Conservation (phyloP, 345 rosid species). For the Angophora floribunda region DNA sequence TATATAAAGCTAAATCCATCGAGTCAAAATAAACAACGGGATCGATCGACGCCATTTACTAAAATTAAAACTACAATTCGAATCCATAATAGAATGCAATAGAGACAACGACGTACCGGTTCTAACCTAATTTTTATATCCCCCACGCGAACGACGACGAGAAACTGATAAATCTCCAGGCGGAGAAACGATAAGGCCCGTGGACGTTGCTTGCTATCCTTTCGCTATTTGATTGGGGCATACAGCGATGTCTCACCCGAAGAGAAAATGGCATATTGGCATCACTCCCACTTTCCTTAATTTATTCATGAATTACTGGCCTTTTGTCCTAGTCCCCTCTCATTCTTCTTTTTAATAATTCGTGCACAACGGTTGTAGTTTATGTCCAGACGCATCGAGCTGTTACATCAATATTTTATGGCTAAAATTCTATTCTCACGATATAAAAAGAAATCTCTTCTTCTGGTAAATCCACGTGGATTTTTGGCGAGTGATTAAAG, state of each 20-base stretch:
- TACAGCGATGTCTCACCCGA: neutral
- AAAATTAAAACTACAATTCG: neutral
- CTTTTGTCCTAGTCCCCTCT: neutral
- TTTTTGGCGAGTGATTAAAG: neutral
- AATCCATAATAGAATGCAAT: neutral
- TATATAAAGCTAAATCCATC: neutral
- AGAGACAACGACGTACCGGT: neutral
- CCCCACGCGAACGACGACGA: neutral
- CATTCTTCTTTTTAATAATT: neutral
- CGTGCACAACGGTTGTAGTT: neutral
- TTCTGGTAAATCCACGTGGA: neutral
- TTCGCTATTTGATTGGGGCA: neutral
- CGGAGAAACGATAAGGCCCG: neutral
- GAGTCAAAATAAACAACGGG: neutral
- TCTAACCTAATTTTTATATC: neutral
- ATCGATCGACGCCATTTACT: neutral
- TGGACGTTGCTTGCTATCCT: neutral
- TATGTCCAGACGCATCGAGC: neutral
- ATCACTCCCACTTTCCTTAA: neutral
- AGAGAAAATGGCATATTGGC: neutral
- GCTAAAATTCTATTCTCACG: neutral
- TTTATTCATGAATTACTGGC: neutral
- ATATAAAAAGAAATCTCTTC: neutral
- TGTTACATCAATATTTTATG: neutral
- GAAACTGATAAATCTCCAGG: neutral